A percentile compares a stretch with the other conserved stretches of the same genome.
These are phyloP conservation scores for Hortaea sp. DNA, from an alignment of 2,329 filamentous ascomycete genomes.

Conservation along the genomic window DNA sequence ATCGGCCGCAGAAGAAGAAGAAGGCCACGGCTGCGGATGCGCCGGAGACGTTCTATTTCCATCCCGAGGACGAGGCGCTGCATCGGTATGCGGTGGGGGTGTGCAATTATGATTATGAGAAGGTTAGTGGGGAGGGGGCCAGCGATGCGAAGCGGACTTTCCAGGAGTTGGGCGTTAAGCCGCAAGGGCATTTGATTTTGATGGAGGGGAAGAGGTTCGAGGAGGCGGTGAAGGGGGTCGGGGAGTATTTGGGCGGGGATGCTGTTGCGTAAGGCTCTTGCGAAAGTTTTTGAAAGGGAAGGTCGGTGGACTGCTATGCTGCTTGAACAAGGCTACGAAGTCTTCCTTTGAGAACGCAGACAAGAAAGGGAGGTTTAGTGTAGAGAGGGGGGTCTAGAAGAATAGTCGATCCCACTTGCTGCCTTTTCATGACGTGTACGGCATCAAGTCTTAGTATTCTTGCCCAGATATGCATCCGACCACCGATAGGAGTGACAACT, in stretches of 20 bases:
- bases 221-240: slow-evolving; percentile 63
- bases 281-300: too few relatives aligned
- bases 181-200: slow-evolving; percentile 74
- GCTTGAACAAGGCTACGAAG: too few relatives aligned
- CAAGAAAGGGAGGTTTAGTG: too few relatives aligned
- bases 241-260: slow-evolving; percentile 51
- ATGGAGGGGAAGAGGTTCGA: slow-evolving; percentile 73
- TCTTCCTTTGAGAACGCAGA: too few relatives aligned
- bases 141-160: slow-evolving; percentile 92
- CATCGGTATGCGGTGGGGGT: slow-evolving; percentile 62
- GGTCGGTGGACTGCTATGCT: too few relatives aligned
- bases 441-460: too few relatives aligned
- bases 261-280: neutral
- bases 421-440: too few relatives aligned
- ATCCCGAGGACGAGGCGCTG: slow-evolving; percentile 87
- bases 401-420: too few relatives aligned
- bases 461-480: too few relatives aligned
- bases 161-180: slow-evolving; percentile 81
- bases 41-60: slow-evolving; percentile 72
- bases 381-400: too few relatives aligned
- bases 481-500: too few relatives aligned
- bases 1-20: slow-evolving; percentile 50
- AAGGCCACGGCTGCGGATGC: slow-evolving; percentile 37
- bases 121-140: slow-evolving; percentile 63
- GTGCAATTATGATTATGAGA: slow-evolving; percentile 67